Conservation (phyloP, 768 basidiomycete genomes). For the Artomyces pyxidatus region DNA sequence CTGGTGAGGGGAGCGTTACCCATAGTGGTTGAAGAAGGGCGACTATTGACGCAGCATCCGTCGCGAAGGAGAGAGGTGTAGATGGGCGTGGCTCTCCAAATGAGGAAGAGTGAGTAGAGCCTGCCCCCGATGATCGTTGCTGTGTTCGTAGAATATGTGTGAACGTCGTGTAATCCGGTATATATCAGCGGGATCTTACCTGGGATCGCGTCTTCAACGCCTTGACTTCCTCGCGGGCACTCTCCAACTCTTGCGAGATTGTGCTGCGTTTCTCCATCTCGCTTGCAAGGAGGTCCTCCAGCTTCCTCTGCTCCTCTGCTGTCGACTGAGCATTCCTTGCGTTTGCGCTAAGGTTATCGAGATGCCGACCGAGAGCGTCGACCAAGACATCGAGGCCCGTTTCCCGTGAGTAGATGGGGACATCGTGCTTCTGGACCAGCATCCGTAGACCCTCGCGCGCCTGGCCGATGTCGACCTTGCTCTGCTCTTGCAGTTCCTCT, state of each 20-base stretch:
- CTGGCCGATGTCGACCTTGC: conserved; percentile 43
- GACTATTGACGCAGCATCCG: conserved; percentile 48
- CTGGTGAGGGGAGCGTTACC: conserved; percentile 76
- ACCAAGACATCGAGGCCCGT: conserved; percentile 19
- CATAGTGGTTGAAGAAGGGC: conserved; percentile 67
- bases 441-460: conserved; percentile 38
- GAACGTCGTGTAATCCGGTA: conserved; percentile 5
- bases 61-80: conserved; percentile 22
- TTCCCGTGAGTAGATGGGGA: conserved; percentile 37
- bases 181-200: conserved; percentile 21
- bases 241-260: conserved; percentile 19
- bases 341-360: conserved; percentile 19
- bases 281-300: conserved; percentile 29
- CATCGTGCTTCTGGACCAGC: conserved; percentile 48
- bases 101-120: no score
- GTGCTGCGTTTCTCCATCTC: conserved; percentile 19
- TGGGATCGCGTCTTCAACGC: conserved; percentile 36
- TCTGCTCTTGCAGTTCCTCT: conserved; percentile 36
- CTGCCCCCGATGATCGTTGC: no score
- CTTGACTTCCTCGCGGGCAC: conserved; percentile 16
- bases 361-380: conserved; percentile 21
- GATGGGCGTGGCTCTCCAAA: conserved; percentile 3
- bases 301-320: conserved; percentile 28
- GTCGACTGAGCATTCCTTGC: conserved; percentile 21
- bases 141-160: no score